Base-by-base conservation (phyloP, 495 filamentous ascomycete species). In the Xylaria palmicola region DNA sequence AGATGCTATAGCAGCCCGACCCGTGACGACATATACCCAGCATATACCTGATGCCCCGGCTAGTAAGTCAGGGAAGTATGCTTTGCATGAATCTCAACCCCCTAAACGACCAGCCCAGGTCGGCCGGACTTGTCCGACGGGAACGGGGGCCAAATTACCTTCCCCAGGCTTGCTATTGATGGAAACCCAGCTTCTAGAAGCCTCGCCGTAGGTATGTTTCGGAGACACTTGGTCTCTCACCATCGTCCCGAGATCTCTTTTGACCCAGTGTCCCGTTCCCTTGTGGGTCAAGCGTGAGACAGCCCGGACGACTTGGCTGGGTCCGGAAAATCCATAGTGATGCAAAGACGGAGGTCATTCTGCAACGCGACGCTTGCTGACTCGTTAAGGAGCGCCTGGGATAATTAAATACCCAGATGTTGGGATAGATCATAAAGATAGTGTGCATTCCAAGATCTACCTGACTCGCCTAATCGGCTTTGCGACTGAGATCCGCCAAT, bases 61-160 rank as follows among this genome's bases (percentile, higher is more conserved):
- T 51, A 5, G 29, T 17, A 34, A 8, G 29, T 34, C 22, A 9
- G 48, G n/a, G 47, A 29, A 22, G 24, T 30, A 6, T 3, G 19
- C 1, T 56, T 44, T 56, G 53, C 53, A 56, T 56, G 53, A 56
- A 56, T 56, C 24, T 56, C 24, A 44, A 17, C 53, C 53, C 39
- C 27, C 17, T 34, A 20, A 20, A 20, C 19, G 26, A 44, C 53
- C 7, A 13, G 5, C 15, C 6, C 36, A 44, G 39, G 22, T 20
- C 39, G 30, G 17, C 34, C 53, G 27, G 44, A 44, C 53, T 56
- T 9, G 27, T 12, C 27, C 51, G 10, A 41, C n/a, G 51, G n/a
- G n/a, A n/a, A n/a, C n/a, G n/a, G n/a, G 41, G 22, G 30, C 22
- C 36, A 54, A 40, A 32, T 24, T 17, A 40, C 36, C 24, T 29